Percentiles rank a stretch among this genome's conserved stretches.
Evolutionary conservation across 208 protist species (phyloP).

Genomic region (Angomonas desouzai): DNA sequence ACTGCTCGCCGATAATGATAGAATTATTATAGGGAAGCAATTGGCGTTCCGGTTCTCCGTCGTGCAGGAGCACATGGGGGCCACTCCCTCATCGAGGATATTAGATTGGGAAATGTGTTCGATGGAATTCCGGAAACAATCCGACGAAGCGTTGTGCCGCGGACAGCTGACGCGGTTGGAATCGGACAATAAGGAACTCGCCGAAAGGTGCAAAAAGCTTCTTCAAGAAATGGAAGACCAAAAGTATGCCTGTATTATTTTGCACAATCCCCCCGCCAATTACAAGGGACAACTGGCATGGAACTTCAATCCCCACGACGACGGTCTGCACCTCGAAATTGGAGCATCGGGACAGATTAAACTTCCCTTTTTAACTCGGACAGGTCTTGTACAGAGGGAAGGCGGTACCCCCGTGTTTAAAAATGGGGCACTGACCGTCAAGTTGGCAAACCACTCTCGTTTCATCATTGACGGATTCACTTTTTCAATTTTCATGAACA

Average conservation of each 20-base stretch:
- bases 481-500: slow-evolving; percentile 41
- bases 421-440: slow-evolving; percentile 21
- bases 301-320: slow-evolving; percentile 34
- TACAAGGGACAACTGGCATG: slow-evolving; percentile 42
- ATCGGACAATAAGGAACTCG: slow-evolving; percentile 25
- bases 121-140: slow-evolving; percentile 45
- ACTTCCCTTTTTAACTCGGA: slow-evolving; percentile 39
- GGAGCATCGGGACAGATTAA: slow-evolving; percentile 33
- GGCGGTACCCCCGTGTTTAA: slow-evolving; percentile 24
- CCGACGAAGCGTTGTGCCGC: slow-evolving; percentile 15
- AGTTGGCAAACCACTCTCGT: slow-evolving; percentile 29
- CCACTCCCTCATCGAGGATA: slow-evolving; percentile 27
- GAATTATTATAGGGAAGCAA: slow-evolving; percentile 56
- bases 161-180: slow-evolving; percentile 23
- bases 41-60: slow-evolving; percentile 51
- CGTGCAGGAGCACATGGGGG: slow-evolving; percentile 17
- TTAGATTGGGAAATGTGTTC: slow-evolving; percentile 61
- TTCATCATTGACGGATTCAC: slow-evolving; percentile 41
- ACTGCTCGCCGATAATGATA: slow-evolving; percentile 46
- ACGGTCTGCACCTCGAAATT: slow-evolving; percentile 28
- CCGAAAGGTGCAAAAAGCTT: slow-evolving; percentile 27
- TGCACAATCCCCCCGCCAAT: slow-evolving; percentile 42
- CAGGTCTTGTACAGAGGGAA: slow-evolving; percentile 25
- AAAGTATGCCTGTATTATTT: slow-evolving; percentile 38
- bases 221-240: slow-evolving; percentile 12